Percentiles rank a stretch among this genome's conserved stretches.
phyloP scores from a whole-genome alignment of 2,329 filamentous ascomycete genomes.

The Colletotrichum sp. region DNA sequence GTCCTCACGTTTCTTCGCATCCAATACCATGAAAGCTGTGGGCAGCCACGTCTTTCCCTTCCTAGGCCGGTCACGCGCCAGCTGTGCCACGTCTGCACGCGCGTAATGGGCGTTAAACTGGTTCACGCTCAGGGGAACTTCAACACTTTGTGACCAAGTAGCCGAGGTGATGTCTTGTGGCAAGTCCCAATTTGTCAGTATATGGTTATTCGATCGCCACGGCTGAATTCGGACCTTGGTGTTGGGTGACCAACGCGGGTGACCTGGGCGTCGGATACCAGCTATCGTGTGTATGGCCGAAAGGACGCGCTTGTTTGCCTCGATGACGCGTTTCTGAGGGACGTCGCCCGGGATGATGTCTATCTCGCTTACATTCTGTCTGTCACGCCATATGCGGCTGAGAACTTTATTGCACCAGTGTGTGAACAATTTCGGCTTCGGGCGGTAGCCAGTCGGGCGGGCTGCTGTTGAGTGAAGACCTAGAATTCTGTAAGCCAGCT shows the following conservation, averaged over 20 bases:
- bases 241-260: not conserved
- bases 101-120: not conserved
- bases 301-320: not conserved
- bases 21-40: not conserved
- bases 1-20: not conserved
- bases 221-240: not conserved
- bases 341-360: not conserved
- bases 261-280: not conserved
- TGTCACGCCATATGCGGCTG: not conserved
- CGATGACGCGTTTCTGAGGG: not conserved
- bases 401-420: not conserved
- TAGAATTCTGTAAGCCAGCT: not conserved
- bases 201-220: not conserved
- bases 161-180: not conserved
- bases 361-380: rapidly evolving
- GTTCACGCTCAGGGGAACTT: not conserved
- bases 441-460: not conserved
- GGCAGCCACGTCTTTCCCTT: not conserved
- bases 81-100: too few relatives aligned
- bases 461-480: not conserved
- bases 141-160: not conserved
- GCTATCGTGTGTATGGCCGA: not conserved
- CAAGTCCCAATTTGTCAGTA: not conserved
- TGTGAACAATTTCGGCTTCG: not conserved
- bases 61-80: not conserved